Evolutionary conservation across 1,284 basidiomycete species (phyloP), one percentile per base, ranked within the genome.

Genomic region (Apiotrichum porosum): DNA sequence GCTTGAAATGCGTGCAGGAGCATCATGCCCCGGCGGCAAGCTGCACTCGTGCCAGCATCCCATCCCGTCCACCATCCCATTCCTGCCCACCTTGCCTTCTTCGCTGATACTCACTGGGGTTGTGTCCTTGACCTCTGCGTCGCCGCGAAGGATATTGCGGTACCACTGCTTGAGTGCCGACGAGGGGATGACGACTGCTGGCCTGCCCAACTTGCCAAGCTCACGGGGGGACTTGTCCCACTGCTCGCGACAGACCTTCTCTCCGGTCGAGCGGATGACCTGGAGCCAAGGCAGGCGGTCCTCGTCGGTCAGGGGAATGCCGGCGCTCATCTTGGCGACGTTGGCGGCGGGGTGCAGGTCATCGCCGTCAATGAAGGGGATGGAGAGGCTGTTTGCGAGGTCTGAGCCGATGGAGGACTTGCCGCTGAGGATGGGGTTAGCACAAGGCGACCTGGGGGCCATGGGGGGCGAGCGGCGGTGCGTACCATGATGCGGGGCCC

Each of bases 291-390:
- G 91, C 52, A 82, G 78, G 18, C 92, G 82, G 68, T 97, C 90
- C 5, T 74, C 79, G 65, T 97, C 92, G 2, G 77, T 83, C 49
- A 97, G 75, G 0, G 91, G 85, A n/a, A 77, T 75, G 0, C 90
- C 89, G 1, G 72, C 63, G 2, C 83, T 78, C 92, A 97, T 97
- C 78, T 97, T 97, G 26, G 80, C 84, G 37, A 95, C 81, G 69
- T 95, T 95, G 6, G 79, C 69, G 13, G 77, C 63, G 0, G 92
- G 87, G 66, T 97, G 93, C 31, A 97, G 78, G 52, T 87, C 84
- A 68, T 97, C 93, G 32, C 87, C 93, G 64, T 97, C 93, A 53
- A 91, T 76, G 73, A 89, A 94, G 0, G 89, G 83, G 49, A 88
- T 62, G 9, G 68, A 68, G 46, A 92, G 77, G 14, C 77, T 75